Evolutionary conservation across 495 filamentous ascomycete genomes (phyloP), one percentile per base, ranked within the genome.

Genomic region (Hypoxylon rickii): DNA sequence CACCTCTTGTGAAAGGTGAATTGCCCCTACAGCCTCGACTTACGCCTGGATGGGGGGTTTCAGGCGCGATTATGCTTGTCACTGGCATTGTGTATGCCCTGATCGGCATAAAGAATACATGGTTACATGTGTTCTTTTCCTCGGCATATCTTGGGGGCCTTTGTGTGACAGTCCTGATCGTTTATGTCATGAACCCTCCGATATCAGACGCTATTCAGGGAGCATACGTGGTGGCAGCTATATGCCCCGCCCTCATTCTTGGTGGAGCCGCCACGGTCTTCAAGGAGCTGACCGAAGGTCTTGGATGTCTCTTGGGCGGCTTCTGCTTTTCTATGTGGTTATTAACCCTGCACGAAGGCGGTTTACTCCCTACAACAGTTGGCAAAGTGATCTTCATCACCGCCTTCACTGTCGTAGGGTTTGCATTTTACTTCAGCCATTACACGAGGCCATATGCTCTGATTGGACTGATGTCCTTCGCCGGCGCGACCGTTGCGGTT

Each of bases 261-360:
- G 93, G 93, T 5, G 88, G 78, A 12, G 69, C 88, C 6, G 83
- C 92, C 0, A 77, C 92, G 3, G 72, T 95, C 0, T 96, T 97
- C 67, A 83, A 80, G 55, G 92, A 97, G 58, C 75, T 96, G 43
- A 90, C 89, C 3, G 91, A 97, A 70, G 87, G 89, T 11, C 76
- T 96, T 11, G 89, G 88, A 10, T 96, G 92, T 68, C 75, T 96
- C 3, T 79, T 97, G 1, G 93, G 92, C 10, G 92, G 92, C 3
- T 96, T 94, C 67, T 91, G 85, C 57, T 64, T 94, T 15, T 87
- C 88, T 63, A 96, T 96, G 92, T 96, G 93, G 89, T 65, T 97
- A 42, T 76, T 97, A 24, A 83, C 85, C 7, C 68, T 97, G 16
- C 89, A 84, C 53, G 74, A 85, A 0, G 93, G 90, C 16, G 92